Conservation (phyloP, 371 early-diverging fungal genomes). For the Globomyces sp. region DNA sequence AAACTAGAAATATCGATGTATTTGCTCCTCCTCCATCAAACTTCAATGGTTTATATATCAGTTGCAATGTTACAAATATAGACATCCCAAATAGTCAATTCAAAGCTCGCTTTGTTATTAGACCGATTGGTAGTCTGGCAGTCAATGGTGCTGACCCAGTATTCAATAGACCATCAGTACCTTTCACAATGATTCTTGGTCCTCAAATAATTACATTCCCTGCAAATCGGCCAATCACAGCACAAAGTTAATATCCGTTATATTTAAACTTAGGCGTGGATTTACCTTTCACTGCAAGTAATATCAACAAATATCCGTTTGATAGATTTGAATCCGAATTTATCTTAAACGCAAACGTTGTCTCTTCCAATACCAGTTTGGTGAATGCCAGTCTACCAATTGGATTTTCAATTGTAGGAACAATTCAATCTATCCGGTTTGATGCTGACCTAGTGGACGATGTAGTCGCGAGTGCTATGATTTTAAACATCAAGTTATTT, state of each 20-base stretch:
- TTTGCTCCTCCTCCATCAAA: conserved; percentile 1
- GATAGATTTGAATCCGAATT: conserved; percentile 21
- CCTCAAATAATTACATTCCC: conserved; percentile 1
- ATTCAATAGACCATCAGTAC: conserved; percentile 6
- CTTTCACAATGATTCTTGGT: conserved; percentile 7
- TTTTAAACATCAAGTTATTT: conserved; percentile 3
- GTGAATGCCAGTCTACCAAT: conserved; percentile 4
- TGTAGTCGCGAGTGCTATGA: background rate
- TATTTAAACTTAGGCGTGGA: too few relatives aligned
- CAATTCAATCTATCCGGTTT: conserved; percentile 17
- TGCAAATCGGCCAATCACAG: conserved; percentile 3
- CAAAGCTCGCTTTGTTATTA: conserved; percentile 4
- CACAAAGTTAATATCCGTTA: background rate
- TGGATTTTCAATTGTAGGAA: conserved; percentile 17
- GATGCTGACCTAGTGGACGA: conserved; percentile 1
- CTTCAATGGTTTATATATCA: conserved; percentile 8
- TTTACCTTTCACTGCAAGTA: conserved; percentile 11
- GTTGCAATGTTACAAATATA: conserved; percentile 6
- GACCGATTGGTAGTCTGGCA: conserved; percentile 9
- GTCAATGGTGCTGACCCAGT: background rate
- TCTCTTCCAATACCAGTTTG: conserved; percentile 2
- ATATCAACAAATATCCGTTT: conserved; percentile 35
- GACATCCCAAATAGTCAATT: background rate
- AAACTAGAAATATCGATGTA: background rate
- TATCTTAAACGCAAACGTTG: conserved; percentile 9